Conservation (phyloP, 805 yeast species). For the Candida coquimbonensis region DNA sequence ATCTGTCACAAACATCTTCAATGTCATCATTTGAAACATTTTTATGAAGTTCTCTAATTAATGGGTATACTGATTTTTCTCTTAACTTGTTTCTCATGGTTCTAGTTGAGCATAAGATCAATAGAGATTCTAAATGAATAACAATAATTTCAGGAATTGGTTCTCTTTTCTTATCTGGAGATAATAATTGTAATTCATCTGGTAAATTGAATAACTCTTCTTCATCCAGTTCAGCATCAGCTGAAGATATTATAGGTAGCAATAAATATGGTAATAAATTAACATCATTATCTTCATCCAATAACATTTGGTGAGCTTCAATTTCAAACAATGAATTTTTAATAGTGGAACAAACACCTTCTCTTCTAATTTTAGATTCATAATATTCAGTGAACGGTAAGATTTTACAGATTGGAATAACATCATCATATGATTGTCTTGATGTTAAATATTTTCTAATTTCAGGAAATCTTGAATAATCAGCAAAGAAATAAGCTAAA, state of each 20-base stretch:
- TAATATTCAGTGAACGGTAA: slow-evolving; percentile 78
- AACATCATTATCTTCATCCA: slow-evolving; percentile 49
- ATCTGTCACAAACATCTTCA: slow-evolving; percentile 67
- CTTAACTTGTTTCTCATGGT: slow-evolving; percentile 71
- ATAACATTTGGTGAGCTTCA: slow-evolving; percentile 51
- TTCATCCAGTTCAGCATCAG: slow-evolving; percentile 59
- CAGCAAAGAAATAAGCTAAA: slow-evolving; percentile 83
- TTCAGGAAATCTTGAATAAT: slow-evolving; percentile 64
- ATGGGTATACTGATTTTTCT: slow-evolving; percentile 75
- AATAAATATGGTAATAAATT: slow-evolving; percentile 77
- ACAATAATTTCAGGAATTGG: slow-evolving; percentile 56
- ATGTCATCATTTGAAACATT: slow-evolving; percentile 40
- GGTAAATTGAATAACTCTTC: slow-evolving; percentile 88
- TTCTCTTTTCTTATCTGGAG: slow-evolving; percentile 72
- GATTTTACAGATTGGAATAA: slow-evolving; percentile 75
- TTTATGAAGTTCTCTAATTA: slow-evolving; percentile 81
- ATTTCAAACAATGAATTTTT: slow-evolving; percentile 84
- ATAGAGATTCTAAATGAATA: slow-evolving; percentile 71
- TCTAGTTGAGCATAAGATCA: slow-evolving; percentile 72
- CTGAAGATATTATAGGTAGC: slow-evolving; percentile 74
- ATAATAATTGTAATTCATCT: slow-evolving; percentile 75
- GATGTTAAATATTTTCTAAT: slow-evolving; percentile 78
- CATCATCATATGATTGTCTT: slow-evolving; percentile 63
- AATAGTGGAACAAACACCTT: slow-evolving; percentile 88
- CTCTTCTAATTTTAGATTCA: slow-evolving; percentile 73